Base-by-base conservation (phyloP, 1,284 basidiomycete species). In the Marasmius fiardii region DNA sequence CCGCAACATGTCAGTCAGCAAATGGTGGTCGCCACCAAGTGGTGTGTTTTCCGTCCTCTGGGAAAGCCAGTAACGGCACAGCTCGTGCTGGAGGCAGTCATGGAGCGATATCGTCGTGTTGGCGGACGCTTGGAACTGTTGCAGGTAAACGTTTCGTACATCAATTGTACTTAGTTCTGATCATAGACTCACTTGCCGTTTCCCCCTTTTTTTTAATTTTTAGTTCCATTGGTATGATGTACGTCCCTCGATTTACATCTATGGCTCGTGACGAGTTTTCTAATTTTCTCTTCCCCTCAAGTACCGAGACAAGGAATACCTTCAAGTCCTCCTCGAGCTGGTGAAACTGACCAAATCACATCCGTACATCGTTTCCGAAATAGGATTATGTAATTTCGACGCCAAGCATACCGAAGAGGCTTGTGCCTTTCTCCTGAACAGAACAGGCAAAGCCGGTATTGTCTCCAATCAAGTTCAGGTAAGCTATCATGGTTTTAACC, bases 381-480 rank as follows among this genome's bases (percentile, higher is more conserved):
- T 85, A 18, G 83, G 84, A n/a, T 69, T 85, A 43, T 82, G 81
- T 66, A 86, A 85, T 65, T 85, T 85, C 61, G 82, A 85, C 63
- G 65, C 82, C 4, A 70, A 72, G 48, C 71, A 72, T 33, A 81
- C 74, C 51, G 78, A 82, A 60, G 82, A 85, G 64, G 83, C 84
- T 52, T 86, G 84, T 68, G 73, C 74, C 16, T 72, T 76, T 56
- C 70, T 62, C n/a, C 24, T 57, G 14, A 21, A 24, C 1, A 43
- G 43, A 14, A 52, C 43, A n/a, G 80, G 81, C 10, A 73, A 76
- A 18, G 80, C 78, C 2, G 71, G 73, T 39, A 78, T 85, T 51
- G 81, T 84, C n/a, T 81, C 81, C 8, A 85, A 85, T 65, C 84
- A 85, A 65, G 78, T 85, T n/a, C 83, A 82, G 74, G 83, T 82